These are phyloP conservation scores for Samsoniella hepiali DNA, from an alignment of 2,329 filamentous ascomycete species.

Conservation along the genomic window DNA sequence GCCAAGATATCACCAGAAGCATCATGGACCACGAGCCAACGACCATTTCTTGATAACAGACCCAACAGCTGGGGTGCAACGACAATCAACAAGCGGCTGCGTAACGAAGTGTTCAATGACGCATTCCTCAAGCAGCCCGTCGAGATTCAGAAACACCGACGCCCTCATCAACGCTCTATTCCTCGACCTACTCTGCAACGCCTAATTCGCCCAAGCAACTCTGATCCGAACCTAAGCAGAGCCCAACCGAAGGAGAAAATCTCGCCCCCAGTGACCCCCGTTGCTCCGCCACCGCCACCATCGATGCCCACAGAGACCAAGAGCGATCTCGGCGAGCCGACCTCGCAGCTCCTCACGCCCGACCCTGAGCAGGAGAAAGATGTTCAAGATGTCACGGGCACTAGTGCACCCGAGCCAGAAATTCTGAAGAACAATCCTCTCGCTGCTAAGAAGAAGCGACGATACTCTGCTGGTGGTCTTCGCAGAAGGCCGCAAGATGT, in stretches of 20 bases:
- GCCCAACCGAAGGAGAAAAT: slow-evolving; percentile 6
- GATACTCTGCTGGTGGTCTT: slow-evolving; percentile 84
- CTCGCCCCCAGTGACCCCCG: slow-evolving; percentile 4
- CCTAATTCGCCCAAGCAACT: slow-evolving; percentile 43
- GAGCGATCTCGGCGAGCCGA: slow-evolving; percentile 33
- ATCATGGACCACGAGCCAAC: slow-evolving; percentile 18
- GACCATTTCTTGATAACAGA: slow-evolving; percentile 50
- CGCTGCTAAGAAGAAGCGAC: slow-evolving; percentile 55
- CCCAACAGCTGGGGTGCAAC: slow-evolving; percentile 83
- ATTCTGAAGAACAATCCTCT: slow-evolving; percentile 43
- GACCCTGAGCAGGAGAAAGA: slow-evolving; percentile 36
- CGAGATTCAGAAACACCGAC: slow-evolving; percentile 72
- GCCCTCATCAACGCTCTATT: slow-evolving; percentile 65
- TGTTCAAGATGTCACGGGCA: slow-evolving; percentile 57
- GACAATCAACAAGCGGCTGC: slow-evolving; percentile 80
- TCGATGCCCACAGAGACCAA: slow-evolving; percentile 27
- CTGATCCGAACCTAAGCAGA: slow-evolving; percentile 40
- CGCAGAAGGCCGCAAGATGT: slow-evolving; percentile 72
- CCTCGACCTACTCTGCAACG: slow-evolving; percentile 50
- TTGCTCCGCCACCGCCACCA: slow-evolving; percentile 1
- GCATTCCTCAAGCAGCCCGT: slow-evolving; percentile 84
- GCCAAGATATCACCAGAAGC: slow-evolving; percentile 13
- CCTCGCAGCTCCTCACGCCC: slow-evolving; percentile 26
- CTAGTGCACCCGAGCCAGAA: slow-evolving; percentile 62
- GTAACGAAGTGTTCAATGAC: slow-evolving; percentile 89